Evolutionary conservation across 1,139 yeast species (phyloP), one percentile per base, ranked within the genome.

Genomic region (Chernovozyma sophiae-reginae): DNA sequence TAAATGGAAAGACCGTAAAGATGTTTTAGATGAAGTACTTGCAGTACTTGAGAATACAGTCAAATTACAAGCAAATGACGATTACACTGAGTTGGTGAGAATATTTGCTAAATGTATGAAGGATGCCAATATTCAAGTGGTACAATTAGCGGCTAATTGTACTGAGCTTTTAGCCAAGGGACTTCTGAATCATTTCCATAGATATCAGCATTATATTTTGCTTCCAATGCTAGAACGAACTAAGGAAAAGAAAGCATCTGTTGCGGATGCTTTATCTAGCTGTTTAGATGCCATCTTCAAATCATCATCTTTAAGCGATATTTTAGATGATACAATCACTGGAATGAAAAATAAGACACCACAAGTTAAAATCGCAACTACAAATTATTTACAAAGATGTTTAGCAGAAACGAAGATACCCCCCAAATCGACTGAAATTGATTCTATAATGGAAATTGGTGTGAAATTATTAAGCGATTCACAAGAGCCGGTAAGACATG

Each of bases 1-100:
- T 0, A 80, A 83, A 49, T 92, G 98, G 98, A 89, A 90, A 54
- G 97, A 89, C 39, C 73, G 98, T 46, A 89, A 86, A 41, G 97
- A 86, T 46, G 89, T 75, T 0, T 66, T 94, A 43, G 95, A 87
- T 37, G 89, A 81, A 46, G 74, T 83, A 2, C 62, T 68, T 22
- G 69, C 69, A 4, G 62, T 68, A 10, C 65, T 87, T 32, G 60
- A 72, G 18, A 76, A 78, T 40, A 80, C 77, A n/a, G 60, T 60
- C 3, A 68, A 62, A 40, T 45, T 69, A 30, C 56, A 48, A 2
- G 42, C 56, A 3, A 43, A 41, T 15, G 72, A 55, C 37, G 96
- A 90, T 53, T 89, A 82, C 54, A 50, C 74, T 4, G 81, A 74
- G 2, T 57, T 90, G 12, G 62, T 82, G 16, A 65, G 81, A 41